Conservation (phyloP, 78 protist genomes). For the Chrysochromulina parva region DNA sequence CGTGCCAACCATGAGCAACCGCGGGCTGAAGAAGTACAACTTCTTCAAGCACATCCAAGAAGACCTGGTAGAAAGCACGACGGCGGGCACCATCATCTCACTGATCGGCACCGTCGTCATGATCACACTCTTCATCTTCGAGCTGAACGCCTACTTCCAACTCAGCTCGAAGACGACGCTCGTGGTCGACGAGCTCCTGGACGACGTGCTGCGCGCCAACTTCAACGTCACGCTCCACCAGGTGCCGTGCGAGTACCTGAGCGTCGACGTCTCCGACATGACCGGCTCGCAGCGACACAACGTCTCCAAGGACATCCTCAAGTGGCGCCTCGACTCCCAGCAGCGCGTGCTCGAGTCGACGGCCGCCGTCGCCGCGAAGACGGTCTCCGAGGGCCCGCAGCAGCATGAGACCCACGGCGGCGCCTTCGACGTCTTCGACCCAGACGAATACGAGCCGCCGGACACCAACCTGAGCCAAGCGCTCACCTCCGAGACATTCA, state of each 20-base stretch:
- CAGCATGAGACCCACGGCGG: too few species aligned
- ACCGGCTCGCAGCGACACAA: not conserved
- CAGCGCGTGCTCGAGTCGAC: not conserved
- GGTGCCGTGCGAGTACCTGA: slow-evolving; percentile 1
- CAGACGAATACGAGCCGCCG: not conserved
- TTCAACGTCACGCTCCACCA: slow-evolving; percentile 13
- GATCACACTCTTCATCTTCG: not conserved
- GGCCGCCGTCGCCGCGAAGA: not conserved
- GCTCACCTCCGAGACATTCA: not conserved
- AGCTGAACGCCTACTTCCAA: not conserved
- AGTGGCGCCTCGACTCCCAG: slow-evolving; percentile 6
- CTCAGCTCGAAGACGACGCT: not conserved
- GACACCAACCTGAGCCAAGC: not conserved
- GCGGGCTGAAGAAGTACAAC: too few species aligned
- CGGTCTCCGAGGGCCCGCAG: too few species aligned
- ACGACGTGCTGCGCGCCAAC: slow-evolving; percentile 2
- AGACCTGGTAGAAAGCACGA: not conserved
- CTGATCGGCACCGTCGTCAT: not conserved
- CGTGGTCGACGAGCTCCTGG: slow-evolving; percentile 16
- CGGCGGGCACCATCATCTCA: not conserved
- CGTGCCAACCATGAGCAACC: too few species aligned
- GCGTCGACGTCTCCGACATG: slow-evolving; percentile 5
- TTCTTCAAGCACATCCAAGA: not conserved
- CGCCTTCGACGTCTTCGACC: too few species aligned
- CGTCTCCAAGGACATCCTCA: not conserved